Conservation (phyloP, 2,329 filamentous ascomycete genomes). For the Waltergamsia citrina region DNA sequence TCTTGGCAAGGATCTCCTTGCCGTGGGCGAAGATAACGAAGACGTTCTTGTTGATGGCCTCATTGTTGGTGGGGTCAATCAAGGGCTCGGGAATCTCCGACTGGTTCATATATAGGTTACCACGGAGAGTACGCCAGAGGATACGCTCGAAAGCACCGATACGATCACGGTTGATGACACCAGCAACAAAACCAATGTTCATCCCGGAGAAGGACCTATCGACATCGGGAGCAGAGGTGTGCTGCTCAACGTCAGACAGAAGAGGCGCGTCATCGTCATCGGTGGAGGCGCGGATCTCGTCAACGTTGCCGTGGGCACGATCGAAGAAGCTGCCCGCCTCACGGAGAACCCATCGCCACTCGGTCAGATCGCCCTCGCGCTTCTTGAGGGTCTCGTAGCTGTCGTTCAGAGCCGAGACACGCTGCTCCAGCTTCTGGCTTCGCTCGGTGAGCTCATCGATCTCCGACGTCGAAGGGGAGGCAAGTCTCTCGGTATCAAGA, state of each 20-base stretch:
- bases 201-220: conserved; percentile 90
- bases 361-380: conserved; percentile 89
- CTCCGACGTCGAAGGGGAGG: conserved; percentile 82
- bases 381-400: conserved; percentile 99
- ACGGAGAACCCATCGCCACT: conserved; percentile 96
- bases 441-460: conserved; percentile 94
- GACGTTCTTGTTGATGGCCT: conserved; percentile 90
- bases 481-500: conserved; percentile 79
- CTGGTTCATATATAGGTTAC: conserved; percentile 99
- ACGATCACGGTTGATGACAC: conserved; percentile 86
- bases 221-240: conserved; percentile 54
- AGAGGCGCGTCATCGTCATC: conserved; percentile 90
- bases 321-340: conserved; percentile 98
- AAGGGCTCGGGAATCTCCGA: conserved; percentile 93
- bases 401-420: conserved; percentile 85
- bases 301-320: conserved; percentile 87
- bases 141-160: conserved; percentile 96
- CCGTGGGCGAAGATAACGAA: conserved; percentile 99
- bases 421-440: conserved; percentile 84
- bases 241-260: conserved; percentile 85
- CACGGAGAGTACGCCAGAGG: conserved; percentile 90
- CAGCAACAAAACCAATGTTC: conserved; percentile 98
- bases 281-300: conserved; percentile 87
- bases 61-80: conserved; percentile 85
- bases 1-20: conserved; percentile 97